Evolutionary conservation across 805 yeast species (phyloP).

Genomic region (Tetrapisispora namnaoensis): DNA sequence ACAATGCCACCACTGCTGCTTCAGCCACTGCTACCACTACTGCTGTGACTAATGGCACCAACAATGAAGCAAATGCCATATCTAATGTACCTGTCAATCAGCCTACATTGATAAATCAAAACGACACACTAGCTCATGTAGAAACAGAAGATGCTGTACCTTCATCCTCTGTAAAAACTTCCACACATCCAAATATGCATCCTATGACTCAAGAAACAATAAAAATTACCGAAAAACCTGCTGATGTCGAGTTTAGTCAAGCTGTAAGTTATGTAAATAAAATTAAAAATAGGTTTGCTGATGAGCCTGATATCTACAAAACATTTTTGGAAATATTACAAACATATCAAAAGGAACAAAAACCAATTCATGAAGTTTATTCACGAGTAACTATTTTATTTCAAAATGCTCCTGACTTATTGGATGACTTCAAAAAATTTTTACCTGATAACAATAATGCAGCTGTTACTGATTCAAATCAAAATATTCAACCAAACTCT

Average conservation of each 20-base stretch:
- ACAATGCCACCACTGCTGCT: background rate
- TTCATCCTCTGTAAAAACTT: background rate
- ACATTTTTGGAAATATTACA: constrained; percentile 89
- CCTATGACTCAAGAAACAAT: background rate
- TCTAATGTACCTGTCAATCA: background rate
- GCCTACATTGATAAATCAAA: constrained; percentile 7
- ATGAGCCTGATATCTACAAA: constrained; percentile 93
- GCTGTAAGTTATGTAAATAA: constrained; percentile 95
- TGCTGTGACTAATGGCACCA: no score
- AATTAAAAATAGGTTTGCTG: constrained; percentile 85
- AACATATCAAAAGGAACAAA: constrained; percentile 92
- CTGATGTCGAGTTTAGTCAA: constrained; percentile 91
- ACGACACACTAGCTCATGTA: constrained; percentile 11
- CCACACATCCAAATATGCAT: background rate
- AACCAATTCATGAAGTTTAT: constrained; percentile 91
- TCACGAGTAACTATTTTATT: constrained; percentile 84
- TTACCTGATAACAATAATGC: constrained; percentile 55
- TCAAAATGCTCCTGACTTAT: constrained; percentile 85
- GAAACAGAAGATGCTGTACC: constrained; percentile 1
- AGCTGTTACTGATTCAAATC: constrained; percentile 15
- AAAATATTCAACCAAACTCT: constrained; percentile 4
- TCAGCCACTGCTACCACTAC: constrained; percentile 10
- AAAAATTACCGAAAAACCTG: constrained; percentile 21
- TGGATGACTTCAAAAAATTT: constrained; percentile 91
- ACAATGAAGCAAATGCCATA: background rate